These are phyloP conservation scores for Verticillium isaacii DNA, from an alignment of 2,329 filamentous ascomycete genomes.

Conservation along the genomic window DNA sequence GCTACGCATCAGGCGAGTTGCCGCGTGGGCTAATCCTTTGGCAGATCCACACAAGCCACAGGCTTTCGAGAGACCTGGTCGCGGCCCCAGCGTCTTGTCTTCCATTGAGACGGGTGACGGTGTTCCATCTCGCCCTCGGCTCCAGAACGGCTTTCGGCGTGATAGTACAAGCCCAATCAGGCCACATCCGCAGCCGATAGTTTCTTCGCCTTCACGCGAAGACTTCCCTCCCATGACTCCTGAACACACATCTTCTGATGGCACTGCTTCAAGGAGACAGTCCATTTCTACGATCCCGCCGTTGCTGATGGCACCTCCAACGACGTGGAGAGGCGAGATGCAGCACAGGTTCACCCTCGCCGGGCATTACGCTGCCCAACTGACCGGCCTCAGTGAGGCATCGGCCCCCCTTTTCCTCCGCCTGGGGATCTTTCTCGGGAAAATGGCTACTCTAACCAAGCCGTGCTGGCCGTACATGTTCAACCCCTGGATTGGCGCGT, in stretches of 20 bases:
- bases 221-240: constrained; percentile 23
- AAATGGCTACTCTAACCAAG: constrained; percentile 59
- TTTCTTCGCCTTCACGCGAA: constrained; percentile 36
- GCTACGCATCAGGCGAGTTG: neutral
- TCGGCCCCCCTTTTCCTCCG: constrained; percentile 38
- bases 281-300: constrained; percentile 25
- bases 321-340: constrained; percentile 25
- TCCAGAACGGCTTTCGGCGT: constrained; percentile 24
- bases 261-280: neutral
- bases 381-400: constrained; percentile 20
- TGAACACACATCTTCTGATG: constrained; percentile 15
- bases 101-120: neutral
- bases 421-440: constrained; percentile 61
- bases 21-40: neutral
- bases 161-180: constrained; percentile 20
- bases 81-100: neutral
- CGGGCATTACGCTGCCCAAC: constrained; percentile 27
- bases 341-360: constrained; percentile 28
- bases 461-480: constrained; percentile 69
- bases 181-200: constrained; percentile 24
- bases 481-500: constrained; percentile 60
- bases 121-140: constrained; percentile 16
- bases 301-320: constrained; percentile 46
- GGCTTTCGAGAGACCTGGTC: neutral
- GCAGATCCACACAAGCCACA: constrained; percentile 27